phyloP scores from a whole-genome alignment of 1,284 basidiomycete genomes.

The Ustilago sp. region DNA sequence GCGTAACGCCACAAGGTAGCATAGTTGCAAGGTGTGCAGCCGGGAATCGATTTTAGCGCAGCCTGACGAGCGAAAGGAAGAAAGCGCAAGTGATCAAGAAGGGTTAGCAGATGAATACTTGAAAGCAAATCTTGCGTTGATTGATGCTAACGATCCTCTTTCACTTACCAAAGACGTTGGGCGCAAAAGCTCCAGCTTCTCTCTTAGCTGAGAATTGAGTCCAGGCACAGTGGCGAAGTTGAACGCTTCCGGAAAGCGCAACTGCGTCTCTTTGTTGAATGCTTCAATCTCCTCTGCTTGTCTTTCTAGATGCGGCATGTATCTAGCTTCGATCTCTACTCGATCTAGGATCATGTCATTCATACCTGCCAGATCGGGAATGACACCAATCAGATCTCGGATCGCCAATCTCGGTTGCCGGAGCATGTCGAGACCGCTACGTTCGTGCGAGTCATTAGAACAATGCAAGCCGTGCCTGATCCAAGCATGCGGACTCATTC shows the following conservation, averaged over 20 bases:
- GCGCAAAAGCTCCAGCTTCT: conserved; percentile 75
- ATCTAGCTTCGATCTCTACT: conserved; percentile 45
- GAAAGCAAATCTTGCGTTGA: not conserved
- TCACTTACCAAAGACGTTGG: conserved; percentile 75
- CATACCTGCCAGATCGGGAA: conserved; percentile 75
- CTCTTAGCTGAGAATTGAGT: conserved; percentile 80
- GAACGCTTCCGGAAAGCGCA: conserved; percentile 77
- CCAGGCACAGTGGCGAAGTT: conserved; percentile 79
- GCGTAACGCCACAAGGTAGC: conserved; percentile 57
- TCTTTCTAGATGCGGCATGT: conserved; percentile 74
- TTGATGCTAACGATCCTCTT: not conserved
- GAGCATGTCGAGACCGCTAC: conserved; percentile 79
- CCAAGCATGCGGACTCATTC: conserved; percentile 68
- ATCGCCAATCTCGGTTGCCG: conserved; percentile 76
- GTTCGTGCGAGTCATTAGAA: conserved; percentile 61
- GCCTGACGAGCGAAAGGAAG: conserved; percentile 1
- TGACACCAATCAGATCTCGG: conserved; percentile 71
- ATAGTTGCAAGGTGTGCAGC: conserved; percentile 58
- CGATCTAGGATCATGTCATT: conserved; percentile 63
- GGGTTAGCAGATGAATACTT: not conserved
- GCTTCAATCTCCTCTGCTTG: conserved; percentile 81
- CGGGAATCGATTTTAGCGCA: conserved; percentile 52
- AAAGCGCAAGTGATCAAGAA: not conserved
- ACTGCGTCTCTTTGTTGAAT: conserved; percentile 81
- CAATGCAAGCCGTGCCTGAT: conserved; percentile 64